phyloP scores from a whole-genome alignment of 2,329 filamentous ascomycete genomes.

The Cadophora sp. region DNA sequence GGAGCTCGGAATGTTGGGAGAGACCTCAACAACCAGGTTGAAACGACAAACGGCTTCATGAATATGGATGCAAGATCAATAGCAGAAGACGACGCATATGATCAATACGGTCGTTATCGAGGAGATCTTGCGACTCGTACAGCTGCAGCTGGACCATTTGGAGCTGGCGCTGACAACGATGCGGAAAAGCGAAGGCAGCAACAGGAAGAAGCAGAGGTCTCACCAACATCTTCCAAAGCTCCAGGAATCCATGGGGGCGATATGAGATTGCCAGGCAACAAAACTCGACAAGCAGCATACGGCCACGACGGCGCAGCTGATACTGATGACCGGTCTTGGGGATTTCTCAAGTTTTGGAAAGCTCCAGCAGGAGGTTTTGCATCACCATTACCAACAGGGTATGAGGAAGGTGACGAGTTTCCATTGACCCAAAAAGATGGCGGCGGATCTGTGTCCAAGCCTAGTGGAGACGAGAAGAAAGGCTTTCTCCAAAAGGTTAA shows the following conservation, averaged over 20 bases:
- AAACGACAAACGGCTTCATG: slow-evolving; percentile 55
- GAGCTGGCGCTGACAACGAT: slow-evolving; percentile 31
- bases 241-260: slow-evolving; percentile 20
- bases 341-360: slow-evolving; percentile 72
- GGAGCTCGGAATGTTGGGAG: slow-evolving; percentile 55
- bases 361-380: slow-evolving; percentile 65
- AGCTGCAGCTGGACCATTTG: slow-evolving; percentile 29
- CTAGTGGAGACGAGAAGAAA: slow-evolving; percentile 48
- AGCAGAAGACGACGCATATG: slow-evolving; percentile 39
- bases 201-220: slow-evolving; percentile 17
- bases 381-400: slow-evolving; percentile 65
- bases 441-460: slow-evolving; percentile 11
- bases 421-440: slow-evolving; percentile 50
- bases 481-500: slow-evolving; percentile 60
- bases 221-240: slow-evolving; percentile 26
- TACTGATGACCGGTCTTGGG: slow-evolving; percentile 19
- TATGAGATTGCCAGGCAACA: slow-evolving; percentile 39
- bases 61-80: slow-evolving; percentile 36
- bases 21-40: slow-evolving; percentile 59
- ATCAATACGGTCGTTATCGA: slow-evolving; percentile 43
- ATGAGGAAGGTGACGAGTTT: slow-evolving; percentile 49
- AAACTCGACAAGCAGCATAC: slow-evolving; percentile 30
- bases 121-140: slow-evolving; percentile 19
- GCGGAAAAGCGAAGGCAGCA: slow-evolving; percentile 28
- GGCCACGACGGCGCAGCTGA: slow-evolving; percentile 35